phyloP scores from a whole-genome alignment of 2,329 filamentous ascomycete genomes.

The Penicillium brevicompactum region DNA sequence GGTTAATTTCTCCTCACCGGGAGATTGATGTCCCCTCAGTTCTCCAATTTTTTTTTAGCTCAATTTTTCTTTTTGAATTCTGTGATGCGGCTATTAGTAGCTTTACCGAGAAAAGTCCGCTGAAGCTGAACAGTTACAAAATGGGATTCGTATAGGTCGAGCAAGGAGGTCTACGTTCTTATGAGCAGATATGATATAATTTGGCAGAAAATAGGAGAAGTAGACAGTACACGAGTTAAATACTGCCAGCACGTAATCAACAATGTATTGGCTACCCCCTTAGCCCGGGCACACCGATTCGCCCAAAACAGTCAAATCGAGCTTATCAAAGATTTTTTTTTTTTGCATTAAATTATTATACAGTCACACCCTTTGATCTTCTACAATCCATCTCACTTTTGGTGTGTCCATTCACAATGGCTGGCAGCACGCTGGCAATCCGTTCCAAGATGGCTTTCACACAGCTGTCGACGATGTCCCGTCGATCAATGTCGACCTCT shows the following conservation, averaged over 20 bases:
- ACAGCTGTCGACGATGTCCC: slow-evolving; percentile 40
- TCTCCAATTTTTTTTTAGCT: slow-evolving; percentile 21
- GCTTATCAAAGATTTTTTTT: slow-evolving; percentile 25
- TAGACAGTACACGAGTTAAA: slow-evolving; percentile 3
- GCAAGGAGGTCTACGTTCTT: no score
- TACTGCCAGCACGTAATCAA: slow-evolving; percentile 2
- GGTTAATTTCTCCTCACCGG: slow-evolving; percentile 28
- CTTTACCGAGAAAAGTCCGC: not conserved
- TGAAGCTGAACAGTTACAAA: no score
- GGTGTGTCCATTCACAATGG: slow-evolving; percentile 35
- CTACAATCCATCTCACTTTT: slow-evolving; percentile 15
- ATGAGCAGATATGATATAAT: not conserved
- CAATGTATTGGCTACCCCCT: slow-evolving; percentile 9
- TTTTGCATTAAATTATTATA: slow-evolving; percentile 9
- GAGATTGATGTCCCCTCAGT: slow-evolving; percentile 18
- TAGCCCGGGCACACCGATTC: slow-evolving; percentile 36
- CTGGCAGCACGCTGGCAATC: slow-evolving; percentile 38
- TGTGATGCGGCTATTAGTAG: not conserved
- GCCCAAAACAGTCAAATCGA: slow-evolving; percentile 35
- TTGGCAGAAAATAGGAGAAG: slow-evolving; percentile 1
- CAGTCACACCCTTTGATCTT: slow-evolving; percentile 7
- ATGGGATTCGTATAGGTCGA: no score
- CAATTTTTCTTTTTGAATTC: not conserved
- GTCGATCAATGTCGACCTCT: slow-evolving; percentile 38
- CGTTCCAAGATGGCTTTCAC: slow-evolving; percentile 35